These are phyloP conservation scores for Neurospora hispaniola DNA, from an alignment of 495 filamentous ascomycete genomes.

Conservation along the genomic window DNA sequence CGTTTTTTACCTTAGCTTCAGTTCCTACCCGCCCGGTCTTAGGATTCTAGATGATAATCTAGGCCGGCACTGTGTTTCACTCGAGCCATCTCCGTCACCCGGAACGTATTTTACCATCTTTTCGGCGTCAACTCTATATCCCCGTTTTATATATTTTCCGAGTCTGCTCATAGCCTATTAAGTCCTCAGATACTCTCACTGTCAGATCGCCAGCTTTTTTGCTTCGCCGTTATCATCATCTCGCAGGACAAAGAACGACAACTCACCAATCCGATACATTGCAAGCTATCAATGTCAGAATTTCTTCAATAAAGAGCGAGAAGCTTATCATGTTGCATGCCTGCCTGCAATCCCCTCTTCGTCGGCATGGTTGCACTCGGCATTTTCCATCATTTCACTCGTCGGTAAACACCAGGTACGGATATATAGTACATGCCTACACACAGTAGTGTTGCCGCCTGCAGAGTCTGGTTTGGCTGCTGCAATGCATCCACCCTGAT, in stretches of 20 bases:
- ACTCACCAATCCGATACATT: background rate
- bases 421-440: background rate
- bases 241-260: background rate
- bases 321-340: constrained; percentile 19
- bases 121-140: background rate
- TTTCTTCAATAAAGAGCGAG: constrained; percentile 13
- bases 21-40: background rate
- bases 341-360: background rate
- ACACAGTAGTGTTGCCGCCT: background rate
- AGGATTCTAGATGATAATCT: background rate
- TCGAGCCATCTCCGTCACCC: background rate
- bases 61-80: background rate
- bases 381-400: background rate
- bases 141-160: background rate
- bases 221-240: background rate
- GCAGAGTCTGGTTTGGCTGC: background rate
- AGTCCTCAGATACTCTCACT: background rate
- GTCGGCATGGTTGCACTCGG: background rate
- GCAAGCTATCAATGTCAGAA: background rate
- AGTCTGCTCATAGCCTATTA: background rate
- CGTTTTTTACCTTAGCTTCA: background rate
- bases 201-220: background rate
- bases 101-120: background rate
- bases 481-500: background rate
- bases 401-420: background rate